Percentiles rank a stretch among this genome's conserved stretches.
Conservation (phyloP, 257 asterid genomes). For the Forsythia viridissima region DNA sequence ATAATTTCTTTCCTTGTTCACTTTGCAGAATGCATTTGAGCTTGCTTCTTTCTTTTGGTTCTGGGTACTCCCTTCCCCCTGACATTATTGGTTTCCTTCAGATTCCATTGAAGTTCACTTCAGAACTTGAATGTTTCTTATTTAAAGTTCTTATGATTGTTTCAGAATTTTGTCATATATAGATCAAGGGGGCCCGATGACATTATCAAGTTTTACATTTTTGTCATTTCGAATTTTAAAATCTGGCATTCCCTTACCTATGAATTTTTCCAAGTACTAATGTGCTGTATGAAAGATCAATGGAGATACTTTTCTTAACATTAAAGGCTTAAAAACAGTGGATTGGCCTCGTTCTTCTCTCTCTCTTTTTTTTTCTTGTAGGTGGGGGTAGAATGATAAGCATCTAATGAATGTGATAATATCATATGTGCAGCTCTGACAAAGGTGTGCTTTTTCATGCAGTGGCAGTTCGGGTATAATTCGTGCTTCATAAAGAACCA, state of each 20-base stretch:
- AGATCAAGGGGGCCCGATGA: background rate
- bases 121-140: no score
- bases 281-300: background rate
- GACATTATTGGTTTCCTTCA: no score
- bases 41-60: slow-evolving; percentile 99
- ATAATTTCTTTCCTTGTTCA: slow-evolving; percentile 7
- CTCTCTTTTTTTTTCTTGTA: background rate
- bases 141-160: background rate
- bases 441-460: slow-evolving; percentile 25
- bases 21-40: slow-evolving; percentile 62
- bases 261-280: background rate
- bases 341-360: background rate
- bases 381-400: background rate
- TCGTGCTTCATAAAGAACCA: slow-evolving; percentile 94
- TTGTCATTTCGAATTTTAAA: background rate
- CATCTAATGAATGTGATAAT: background rate
- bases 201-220: background rate
- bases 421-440: slow-evolving; percentile 18
- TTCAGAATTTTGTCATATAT: background rate
- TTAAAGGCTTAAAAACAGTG: background rate
- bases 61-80: slow-evolving; percentile 67
- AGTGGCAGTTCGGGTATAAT: slow-evolving; percentile 98
- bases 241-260: background rate
- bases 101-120: no score
- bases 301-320: background rate